phyloP scores from a whole-genome alignment of 768 basidiomycete genomes.

The Tylopilus plumbeoviolaceoides region DNA sequence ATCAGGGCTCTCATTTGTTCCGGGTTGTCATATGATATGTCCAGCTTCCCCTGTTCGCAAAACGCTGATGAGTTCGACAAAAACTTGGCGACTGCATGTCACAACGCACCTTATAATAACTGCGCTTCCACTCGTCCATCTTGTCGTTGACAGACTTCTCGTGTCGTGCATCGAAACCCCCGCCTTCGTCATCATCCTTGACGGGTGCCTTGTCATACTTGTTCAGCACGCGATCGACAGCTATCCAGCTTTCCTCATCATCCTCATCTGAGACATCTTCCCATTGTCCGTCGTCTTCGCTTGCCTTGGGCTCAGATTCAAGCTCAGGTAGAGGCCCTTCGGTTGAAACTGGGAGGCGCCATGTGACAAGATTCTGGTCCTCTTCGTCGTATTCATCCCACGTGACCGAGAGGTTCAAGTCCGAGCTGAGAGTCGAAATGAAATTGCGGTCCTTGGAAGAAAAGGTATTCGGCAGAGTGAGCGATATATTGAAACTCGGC shows the following conservation, averaged over 20 bases:
- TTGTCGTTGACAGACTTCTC: constrained; percentile 71
- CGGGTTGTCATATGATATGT: constrained; percentile 69
- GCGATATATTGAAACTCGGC: constrained; percentile 33
- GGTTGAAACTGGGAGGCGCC: constrained; percentile 50
- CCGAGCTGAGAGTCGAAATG: constrained; percentile 67
- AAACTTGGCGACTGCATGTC: neutral
- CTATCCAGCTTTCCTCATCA: constrained; percentile 67
- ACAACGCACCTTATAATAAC: constrained; percentile 85
- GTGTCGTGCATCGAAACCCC: constrained; percentile 75
- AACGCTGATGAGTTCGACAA: constrained; percentile 11
- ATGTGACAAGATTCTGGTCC: constrained; percentile 72
- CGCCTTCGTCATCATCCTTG: constrained; percentile 63
- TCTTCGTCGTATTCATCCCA: constrained; percentile 94
- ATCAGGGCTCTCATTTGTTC: constrained; percentile 66
- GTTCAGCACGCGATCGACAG: constrained; percentile 75
- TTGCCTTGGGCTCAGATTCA: constrained; percentile 38
- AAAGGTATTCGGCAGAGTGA: constrained; percentile 76
- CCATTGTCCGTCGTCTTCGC: constrained; percentile 47
- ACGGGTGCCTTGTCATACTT: constrained; percentile 89
- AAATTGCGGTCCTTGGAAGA: constrained; percentile 79
- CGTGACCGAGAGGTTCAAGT: constrained; percentile 71
- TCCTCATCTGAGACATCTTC: constrained; percentile 49
- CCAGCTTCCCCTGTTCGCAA: constrained; percentile 69
- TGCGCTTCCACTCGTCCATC: constrained; percentile 90
- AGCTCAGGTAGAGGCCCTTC: constrained; percentile 32